These are phyloP conservation scores for Aspergillus tanneri DNA, from an alignment of 2,329 filamentous ascomycete species.

Conservation along the genomic window DNA sequence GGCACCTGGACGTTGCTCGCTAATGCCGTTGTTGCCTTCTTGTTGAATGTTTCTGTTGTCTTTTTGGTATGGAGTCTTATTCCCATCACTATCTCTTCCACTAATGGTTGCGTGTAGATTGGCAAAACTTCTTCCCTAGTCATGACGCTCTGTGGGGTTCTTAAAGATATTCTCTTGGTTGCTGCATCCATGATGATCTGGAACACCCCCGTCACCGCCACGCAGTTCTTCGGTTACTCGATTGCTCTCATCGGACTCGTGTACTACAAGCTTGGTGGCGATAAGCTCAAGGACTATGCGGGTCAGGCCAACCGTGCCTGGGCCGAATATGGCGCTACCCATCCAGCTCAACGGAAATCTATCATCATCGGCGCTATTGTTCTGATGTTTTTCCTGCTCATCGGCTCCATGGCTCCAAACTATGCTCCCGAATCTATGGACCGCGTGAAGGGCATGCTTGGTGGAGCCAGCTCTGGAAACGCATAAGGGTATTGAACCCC, in stretches of 20 bases:
- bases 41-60: slow-evolving; percentile 81
- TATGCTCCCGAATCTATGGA: slow-evolving; percentile 40
- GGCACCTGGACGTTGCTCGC: slow-evolving; percentile 65
- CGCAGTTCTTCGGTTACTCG: slow-evolving; percentile 76
- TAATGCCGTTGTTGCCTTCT: slow-evolving; percentile 76
- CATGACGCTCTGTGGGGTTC: slow-evolving; percentile 79
- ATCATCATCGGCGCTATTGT: slow-evolving; percentile 65
- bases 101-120: slow-evolving; percentile 56
- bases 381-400: slow-evolving; percentile 69
- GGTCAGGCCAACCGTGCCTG: slow-evolving; percentile 71
- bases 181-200: slow-evolving; percentile 74
- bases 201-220: slow-evolving; percentile 65
- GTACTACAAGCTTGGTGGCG: slow-evolving; percentile 70
- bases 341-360: slow-evolving; percentile 75
- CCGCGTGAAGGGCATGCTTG: slow-evolving; percentile 38
- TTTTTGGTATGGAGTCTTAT: slow-evolving; percentile 65
- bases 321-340: slow-evolving; percentile 78
- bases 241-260: slow-evolving; percentile 66
- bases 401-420: slow-evolving; percentile 59
- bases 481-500: slow-evolving; percentile 24
- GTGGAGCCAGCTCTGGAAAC: slow-evolving; percentile 35
- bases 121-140: slow-evolving; percentile 84
- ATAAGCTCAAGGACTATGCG: slow-evolving; percentile 78
- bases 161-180: slow-evolving; percentile 85
- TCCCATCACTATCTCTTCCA: neutral